Base-by-base conservation (phyloP, 2,329 filamentous ascomycete genomes). In the Didymella keratinophila region DNA sequence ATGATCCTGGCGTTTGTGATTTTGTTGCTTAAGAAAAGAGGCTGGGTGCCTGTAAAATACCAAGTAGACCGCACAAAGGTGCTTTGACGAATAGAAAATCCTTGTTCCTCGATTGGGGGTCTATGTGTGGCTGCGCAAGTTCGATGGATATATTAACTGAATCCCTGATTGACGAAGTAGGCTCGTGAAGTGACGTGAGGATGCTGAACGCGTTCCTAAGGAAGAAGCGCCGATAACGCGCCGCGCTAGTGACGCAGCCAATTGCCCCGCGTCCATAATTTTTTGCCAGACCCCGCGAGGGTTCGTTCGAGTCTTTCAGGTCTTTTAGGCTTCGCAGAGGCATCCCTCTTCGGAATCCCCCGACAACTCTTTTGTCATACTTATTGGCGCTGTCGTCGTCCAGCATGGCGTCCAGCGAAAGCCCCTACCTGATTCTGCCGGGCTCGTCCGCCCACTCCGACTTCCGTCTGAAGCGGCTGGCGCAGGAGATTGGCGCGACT, bases 371-470 rank as follows among this genome's bases (percentile, higher is more conserved):
- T 25, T 42, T 60, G 52, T 44, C 58, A 62, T 49, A 53, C 53
- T 48, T 60, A 53, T 57, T 52, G 56, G 56, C 45, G 45, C 56
- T 37, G 61, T 47, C 55, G 56, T 58, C 44, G 49, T 47, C 50
- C 58, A 68, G 45, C 48, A 76, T 76, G 73, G 70, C 68, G 64
- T 69, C 71, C 47, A 69, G 64, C 52, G 70, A 68, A 56, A 66
- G 69, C 49, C 69, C 74, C 25, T 81, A 79, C 67, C 71, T 81
- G 50, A 76, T 81, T 50, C 75, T 84, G 56, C 80, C 82, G 44
- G 83, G 83, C 65, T 80, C 81, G 49, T 76, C 83, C 54, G 86
- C 86, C 75, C 85, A 83, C 74, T 83, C 80, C 23, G 78, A 81
- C 65, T 83, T 83, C 65, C 80, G 81, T 32, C 75, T 82, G 48